Percentiles rank a stretch among this genome's conserved stretches.
phyloP scores from a whole-genome alignment of 305 asterid species.

The Fraxinus platypoda region DNA sequence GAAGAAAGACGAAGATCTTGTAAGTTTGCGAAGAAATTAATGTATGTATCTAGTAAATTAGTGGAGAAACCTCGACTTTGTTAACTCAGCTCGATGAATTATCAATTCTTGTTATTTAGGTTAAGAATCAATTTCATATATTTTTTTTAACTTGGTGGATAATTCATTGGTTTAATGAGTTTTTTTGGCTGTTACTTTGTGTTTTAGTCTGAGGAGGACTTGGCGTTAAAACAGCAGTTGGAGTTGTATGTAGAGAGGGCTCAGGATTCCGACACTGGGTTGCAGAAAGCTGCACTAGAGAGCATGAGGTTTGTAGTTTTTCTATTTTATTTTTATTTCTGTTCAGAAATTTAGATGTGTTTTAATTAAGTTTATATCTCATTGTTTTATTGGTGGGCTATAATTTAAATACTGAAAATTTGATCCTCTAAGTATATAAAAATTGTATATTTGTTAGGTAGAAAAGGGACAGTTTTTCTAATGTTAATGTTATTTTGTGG shows the following conservation, averaged over 20 bases:
- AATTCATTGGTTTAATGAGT: slow-evolving; percentile 10
- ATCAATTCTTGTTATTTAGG: neutral
- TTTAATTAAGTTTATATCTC: neutral
- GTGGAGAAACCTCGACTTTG: neutral
- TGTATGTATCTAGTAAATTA: neutral
- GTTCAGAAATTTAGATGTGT: neutral
- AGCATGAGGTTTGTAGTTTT: slow-evolving; percentile 72
- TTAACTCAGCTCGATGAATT: neutral
- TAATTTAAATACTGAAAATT: slow-evolving; percentile 1
- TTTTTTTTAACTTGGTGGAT: neutral
- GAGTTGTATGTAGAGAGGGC: slow-evolving; percentile 92
- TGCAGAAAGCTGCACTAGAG: slow-evolving; percentile 88
- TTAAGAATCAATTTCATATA: neutral
- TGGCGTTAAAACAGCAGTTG: slow-evolving; percentile 91
- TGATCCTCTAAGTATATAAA: neutral
- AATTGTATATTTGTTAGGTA: neutral
- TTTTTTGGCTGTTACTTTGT: slow-evolving; percentile 13
- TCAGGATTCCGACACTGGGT: slow-evolving; percentile 78
- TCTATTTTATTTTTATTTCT: neutral
- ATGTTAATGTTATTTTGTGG: neutral
- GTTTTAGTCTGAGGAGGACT: slow-evolving; percentile 89
- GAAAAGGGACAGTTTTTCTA: neutral
- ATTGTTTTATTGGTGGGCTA: neutral
- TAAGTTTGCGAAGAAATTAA: slow-evolving; percentile 32
- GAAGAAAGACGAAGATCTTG: slow-evolving; percentile 92